These are phyloP conservation scores for Leptodontidium sp. DNA, from an alignment of 2,329 filamentous ascomycete species.

Conservation along the genomic window DNA sequence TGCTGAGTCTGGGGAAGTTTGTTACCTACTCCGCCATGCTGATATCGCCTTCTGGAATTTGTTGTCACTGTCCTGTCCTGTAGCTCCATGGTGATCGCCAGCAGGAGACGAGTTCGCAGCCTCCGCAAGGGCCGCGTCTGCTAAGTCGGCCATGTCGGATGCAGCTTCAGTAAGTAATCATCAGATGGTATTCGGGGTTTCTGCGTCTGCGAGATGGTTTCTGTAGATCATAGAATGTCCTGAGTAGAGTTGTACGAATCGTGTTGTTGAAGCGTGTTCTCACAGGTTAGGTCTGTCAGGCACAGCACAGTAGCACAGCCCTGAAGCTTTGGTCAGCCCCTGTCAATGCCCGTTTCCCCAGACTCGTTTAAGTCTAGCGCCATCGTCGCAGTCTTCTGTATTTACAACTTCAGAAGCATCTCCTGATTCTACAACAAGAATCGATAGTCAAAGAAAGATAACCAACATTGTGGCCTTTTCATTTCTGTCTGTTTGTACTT, in stretches of 20 bases:
- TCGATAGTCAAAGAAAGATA: not conserved
- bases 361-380: slow-evolving; percentile 15
- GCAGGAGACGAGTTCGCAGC: slow-evolving; percentile 27
- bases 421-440: not conserved
- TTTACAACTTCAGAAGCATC: not conserved
- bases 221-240: slow-evolving; percentile 9
- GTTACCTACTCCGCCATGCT: slow-evolving; percentile 84
- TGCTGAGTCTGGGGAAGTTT: slow-evolving; percentile 16
- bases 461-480: not conserved
- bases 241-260: not conserved
- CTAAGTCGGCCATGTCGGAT: slow-evolving; percentile 43
- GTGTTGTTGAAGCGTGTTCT: slow-evolving; percentile 20
- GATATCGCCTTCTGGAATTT: slow-evolving; percentile 97
- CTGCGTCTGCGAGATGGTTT: slow-evolving; percentile 7
- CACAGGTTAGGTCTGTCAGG: slow-evolving; percentile 12
- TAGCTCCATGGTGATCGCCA: slow-evolving; percentile 31
- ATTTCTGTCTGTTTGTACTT: not conserved
- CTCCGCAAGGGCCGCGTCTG: slow-evolving; percentile 40
- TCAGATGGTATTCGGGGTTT: slow-evolving; percentile 21
- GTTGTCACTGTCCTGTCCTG: slow-evolving; percentile 69
- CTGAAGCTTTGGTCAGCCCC: slow-evolving; percentile 13
- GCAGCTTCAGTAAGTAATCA: slow-evolving; percentile 31
- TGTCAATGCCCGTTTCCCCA: slow-evolving; percentile 17
- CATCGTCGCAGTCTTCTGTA: not conserved
- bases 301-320: slow-evolving; percentile 4